Conservation (phyloP, 73 alveolate species). For the Paramecium tetraurelia region DNA sequence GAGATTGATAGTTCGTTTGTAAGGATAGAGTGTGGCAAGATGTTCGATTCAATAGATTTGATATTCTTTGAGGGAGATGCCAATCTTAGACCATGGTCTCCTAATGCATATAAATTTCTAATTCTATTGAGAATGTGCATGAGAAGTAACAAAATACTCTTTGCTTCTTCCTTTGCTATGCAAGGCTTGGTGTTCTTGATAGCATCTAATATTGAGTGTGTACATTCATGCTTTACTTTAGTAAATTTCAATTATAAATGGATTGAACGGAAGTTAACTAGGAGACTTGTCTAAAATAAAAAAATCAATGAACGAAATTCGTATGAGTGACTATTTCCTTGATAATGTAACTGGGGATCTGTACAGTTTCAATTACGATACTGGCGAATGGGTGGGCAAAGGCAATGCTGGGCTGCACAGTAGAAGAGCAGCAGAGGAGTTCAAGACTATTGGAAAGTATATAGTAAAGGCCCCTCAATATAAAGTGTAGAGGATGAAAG, state of each 20-base stretch:
- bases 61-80: slow-evolving; percentile 91
- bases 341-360: slow-evolving; percentile 94
- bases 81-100: slow-evolving; percentile 87
- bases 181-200: slow-evolving; percentile 44
- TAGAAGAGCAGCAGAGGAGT: slow-evolving; percentile 61
- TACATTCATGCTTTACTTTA: neutral
- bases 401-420: slow-evolving; percentile 95
- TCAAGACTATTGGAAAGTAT: slow-evolving; percentile 53
- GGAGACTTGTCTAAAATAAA: slow-evolving; percentile 45
- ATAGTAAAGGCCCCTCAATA: slow-evolving; percentile 47
- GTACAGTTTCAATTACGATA: slow-evolving; percentile 75
- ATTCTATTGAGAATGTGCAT: slow-evolving; percentile 55
- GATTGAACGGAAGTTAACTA: slow-evolving; percentile 67
- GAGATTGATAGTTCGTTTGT: slow-evolving; percentile 64
- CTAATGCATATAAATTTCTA: slow-evolving; percentile 64
- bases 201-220: slow-evolving; percentile 57
- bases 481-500: neutral
- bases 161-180: slow-evolving; percentile 63
- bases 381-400: slow-evolving; percentile 84
- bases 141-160: slow-evolving; percentile 46
- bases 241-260: neutral
- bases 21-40: slow-evolving; percentile 65
- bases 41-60: slow-evolving; percentile 83
- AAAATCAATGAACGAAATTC: slow-evolving; percentile 54
- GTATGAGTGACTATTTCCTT: slow-evolving; percentile 74